Percentiles rank a stretch among this genome's conserved stretches.
phyloP scores from a whole-genome alignment of 116 monocot genomes.

The Thalassia testudinum region DNA sequence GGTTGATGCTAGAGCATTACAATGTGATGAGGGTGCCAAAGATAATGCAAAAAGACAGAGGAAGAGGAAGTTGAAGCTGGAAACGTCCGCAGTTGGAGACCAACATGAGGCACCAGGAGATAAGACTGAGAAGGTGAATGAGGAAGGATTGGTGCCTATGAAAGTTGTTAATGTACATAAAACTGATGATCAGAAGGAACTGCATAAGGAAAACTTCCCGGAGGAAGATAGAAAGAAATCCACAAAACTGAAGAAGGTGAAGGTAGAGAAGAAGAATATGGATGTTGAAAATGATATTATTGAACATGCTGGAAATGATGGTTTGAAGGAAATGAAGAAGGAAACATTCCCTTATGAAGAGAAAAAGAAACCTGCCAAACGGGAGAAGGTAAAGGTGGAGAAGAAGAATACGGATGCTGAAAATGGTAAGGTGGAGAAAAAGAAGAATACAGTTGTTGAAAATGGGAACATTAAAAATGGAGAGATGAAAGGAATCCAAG shows the following conservation, averaged over 20 bases:
- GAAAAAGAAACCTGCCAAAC: background rate
- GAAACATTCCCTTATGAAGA: background rate
- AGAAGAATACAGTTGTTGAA: background rate
- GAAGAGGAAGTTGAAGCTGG: too few relatives aligned
- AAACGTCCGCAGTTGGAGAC: too few relatives aligned
- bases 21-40: too few relatives aligned
- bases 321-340: background rate
- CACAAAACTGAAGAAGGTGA: background rate
- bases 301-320: too few relatives aligned
- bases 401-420: background rate
- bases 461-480: constrained; percentile 1
- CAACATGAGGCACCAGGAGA: too few relatives aligned
- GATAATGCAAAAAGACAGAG: too few relatives aligned
- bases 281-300: background rate
- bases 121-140: background rate
- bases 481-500: background rate
- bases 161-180: background rate
- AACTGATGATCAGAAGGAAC: background rate
- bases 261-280: background rate
- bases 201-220: background rate
- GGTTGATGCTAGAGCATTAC: too few relatives aligned
- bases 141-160: background rate
- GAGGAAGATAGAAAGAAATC: background rate
- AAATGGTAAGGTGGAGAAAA: background rate
- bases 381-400: background rate